A percentile compares a stretch with the other conserved stretches of the same genome.
phyloP scores from a whole-genome alignment of 495 filamentous ascomycete species.

The Staphylotrichum longicolle region DNA sequence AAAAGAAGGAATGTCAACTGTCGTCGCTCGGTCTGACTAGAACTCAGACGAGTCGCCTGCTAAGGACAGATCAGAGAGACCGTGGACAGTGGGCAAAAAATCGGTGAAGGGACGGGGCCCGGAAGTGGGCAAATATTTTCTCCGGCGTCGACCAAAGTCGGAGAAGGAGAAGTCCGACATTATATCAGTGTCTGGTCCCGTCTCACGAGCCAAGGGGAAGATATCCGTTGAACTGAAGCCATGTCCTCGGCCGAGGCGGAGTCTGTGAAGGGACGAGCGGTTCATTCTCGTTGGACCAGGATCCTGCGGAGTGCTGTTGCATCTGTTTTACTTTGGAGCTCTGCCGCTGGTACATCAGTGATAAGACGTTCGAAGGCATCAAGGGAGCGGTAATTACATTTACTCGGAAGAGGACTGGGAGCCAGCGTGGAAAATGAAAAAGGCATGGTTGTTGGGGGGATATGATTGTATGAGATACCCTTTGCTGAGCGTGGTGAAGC shows the following conservation, averaged over 20 bases:
- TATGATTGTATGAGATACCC: conserved; percentile 9
- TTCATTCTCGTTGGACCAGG: not conserved
- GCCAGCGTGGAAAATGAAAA: not conserved
- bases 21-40: not conserved
- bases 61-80: not conserved
- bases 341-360: too few relatives aligned
- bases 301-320: not conserved
- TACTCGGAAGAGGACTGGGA: not conserved
- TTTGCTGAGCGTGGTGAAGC: not conserved
- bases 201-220: not conserved
- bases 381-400: not conserved
- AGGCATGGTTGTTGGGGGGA: not conserved
- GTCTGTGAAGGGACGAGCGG: not conserved
- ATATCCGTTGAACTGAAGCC: not conserved
- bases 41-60: not conserved
- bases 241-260: conserved; percentile 1
- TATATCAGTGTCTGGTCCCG: not conserved
- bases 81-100: too few relatives aligned
- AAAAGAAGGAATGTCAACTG: not conserved
- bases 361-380: too few relatives aligned
- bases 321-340: not conserved
- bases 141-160: not conserved
- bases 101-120: not conserved
- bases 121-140: not conserved
- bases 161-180: not conserved